Evolutionary conservation across 192 early-diverging fungal genomes (phyloP), one percentile per base, ranked within the genome.

Genomic region (Fimicolochytrium jonesii): DNA sequence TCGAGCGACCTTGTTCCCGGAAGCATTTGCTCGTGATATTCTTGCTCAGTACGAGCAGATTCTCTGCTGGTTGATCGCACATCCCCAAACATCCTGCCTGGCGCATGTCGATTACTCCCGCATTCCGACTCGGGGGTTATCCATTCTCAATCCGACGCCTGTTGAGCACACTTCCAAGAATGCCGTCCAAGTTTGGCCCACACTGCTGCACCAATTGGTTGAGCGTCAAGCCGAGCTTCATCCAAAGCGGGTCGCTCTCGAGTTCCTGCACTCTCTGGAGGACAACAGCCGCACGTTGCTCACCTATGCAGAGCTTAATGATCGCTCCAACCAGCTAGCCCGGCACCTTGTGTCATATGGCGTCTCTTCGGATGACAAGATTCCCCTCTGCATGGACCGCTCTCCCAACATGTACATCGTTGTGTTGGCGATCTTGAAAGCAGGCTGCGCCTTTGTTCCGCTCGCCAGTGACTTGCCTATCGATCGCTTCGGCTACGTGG

Each of bases 391-490:
- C 56, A 36, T 60, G 26, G 30, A 45, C n/a, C 59, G 45, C 13
- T 56, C 51, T n/a, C 25, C 29, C 9, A 17, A 49, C 4, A 46
- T 67, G 39, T 50, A 50, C 46, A 30, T 66, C 13, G 56, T 46
- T 25, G 50, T 67, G 17, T 49, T 70, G 17, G 69, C 41, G 9
- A 36, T 70, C 31, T 41, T 72, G 23, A 76, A 76, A 57, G 66
- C 70, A 6, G 70, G 71, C 31, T 65, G 32, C 31, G 70, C 71
- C 17, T 76, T 65, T 49, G 49, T 71, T 4, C 74, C 74, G n/a
- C 22, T 76, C 13, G 69, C 43, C 42, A 22, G 30, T 6, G 42
- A 58, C 17, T 10, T 34, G 6, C 74, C 74, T 28, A 13, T 60
- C 5, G 54, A 50, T 0, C 51, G 68, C 0, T 17, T 28, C 36